phyloP scores from a whole-genome alignment of 2,329 filamentous ascomycete genomes.

The Fusarium robinianum region DNA sequence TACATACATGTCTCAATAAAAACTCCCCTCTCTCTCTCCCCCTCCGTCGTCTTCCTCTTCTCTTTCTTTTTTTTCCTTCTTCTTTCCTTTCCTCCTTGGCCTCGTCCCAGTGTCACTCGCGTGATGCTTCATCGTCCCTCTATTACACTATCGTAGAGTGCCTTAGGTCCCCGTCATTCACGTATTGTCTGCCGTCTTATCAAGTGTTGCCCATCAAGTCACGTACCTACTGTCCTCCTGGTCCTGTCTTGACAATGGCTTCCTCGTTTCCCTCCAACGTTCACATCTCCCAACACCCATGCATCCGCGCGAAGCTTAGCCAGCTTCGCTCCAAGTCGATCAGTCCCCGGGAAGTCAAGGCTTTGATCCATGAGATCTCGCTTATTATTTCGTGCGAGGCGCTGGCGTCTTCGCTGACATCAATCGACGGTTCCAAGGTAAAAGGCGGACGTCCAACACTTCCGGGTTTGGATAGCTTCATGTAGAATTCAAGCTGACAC shows the following conservation, averaged over 20 bases:
- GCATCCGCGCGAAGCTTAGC: slow-evolving; percentile 84
- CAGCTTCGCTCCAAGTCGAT: slow-evolving; percentile 78
- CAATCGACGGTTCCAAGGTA: slow-evolving; percentile 67
- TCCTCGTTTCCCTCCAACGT: slow-evolving; percentile 63
- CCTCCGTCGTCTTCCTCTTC: slow-evolving; percentile 3
- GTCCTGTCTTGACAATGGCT: slow-evolving; percentile 36
- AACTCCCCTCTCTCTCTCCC: slow-evolving; percentile 14
- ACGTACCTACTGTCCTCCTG: background rate
- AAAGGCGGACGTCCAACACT: too few relatives aligned
- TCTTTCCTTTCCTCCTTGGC: slow-evolving; percentile 31
- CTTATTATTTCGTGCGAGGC: slow-evolving; percentile 84
- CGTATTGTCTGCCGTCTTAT: too few relatives aligned
- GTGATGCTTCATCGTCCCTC: slow-evolving; percentile 30
- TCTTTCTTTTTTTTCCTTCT: slow-evolving; percentile 18
- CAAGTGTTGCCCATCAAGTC: too few relatives aligned
- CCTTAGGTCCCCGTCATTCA: too few relatives aligned
- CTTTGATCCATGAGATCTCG: slow-evolving; percentile 83
- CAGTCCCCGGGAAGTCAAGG: slow-evolving; percentile 75
- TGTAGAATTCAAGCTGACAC: slow-evolving; percentile 3
- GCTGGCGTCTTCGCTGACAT: slow-evolving; percentile 64
- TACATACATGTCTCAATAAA: slow-evolving; percentile 28
- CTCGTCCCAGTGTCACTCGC: slow-evolving; percentile 31
- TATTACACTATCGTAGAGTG: slow-evolving; percentile 7
- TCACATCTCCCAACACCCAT: slow-evolving; percentile 85
- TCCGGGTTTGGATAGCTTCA: too few relatives aligned